Base-by-base conservation (phyloP, 108 stramenopile genomes). In the Ochromonas danica region DNA sequence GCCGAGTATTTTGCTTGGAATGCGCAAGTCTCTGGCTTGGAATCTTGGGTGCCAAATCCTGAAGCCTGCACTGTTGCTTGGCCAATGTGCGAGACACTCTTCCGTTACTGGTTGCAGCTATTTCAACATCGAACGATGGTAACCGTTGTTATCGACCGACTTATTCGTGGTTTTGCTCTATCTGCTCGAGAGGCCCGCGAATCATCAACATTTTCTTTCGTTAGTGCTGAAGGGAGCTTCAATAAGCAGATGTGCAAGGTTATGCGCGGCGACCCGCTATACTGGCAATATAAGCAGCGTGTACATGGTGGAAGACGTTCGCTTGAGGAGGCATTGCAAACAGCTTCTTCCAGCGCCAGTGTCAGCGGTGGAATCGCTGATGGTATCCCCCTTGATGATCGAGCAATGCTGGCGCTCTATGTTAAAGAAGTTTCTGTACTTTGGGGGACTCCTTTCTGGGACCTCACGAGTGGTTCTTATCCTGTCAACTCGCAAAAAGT, bases 81-180 rank as follows among this genome's bases (percentile, higher is more conserved):
- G n/a, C n/a, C n/a, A n/a, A n/a, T n/a, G n/a, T n/a, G n/a, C n/a
- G n/a, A 67, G 35, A 6, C 63, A 28, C 31, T 67, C 17, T 28
- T 67, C 63, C 17, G 17, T 3, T 67, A 67, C 31, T 67, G 63
- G 63, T 10, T 35, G 17, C 63, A 67, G 25, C 25, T 67, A 25
- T 31, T 10, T 67, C 63, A 67, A 33, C 63, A 67, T 33, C 63
- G 63, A 3, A 67, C 30, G 30, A 67, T 67, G 63, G 63, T 67
- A 67, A 14, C 63, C 17, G 31, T 33, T 25, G 31, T 67, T 10
- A 14, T 67, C 3, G 63, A 67, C 25, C 17, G 63, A 28, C 10
- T 67, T 28, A 25, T 67, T 35, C 17, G 63, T 14, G 63, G 63
- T 6, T 67, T 31, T 67, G 17, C 63, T 35, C 10, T 25, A 6